Conservation (phyloP, 176 grass and related monocot species). For the Bonia amplexicaulis region DNA sequence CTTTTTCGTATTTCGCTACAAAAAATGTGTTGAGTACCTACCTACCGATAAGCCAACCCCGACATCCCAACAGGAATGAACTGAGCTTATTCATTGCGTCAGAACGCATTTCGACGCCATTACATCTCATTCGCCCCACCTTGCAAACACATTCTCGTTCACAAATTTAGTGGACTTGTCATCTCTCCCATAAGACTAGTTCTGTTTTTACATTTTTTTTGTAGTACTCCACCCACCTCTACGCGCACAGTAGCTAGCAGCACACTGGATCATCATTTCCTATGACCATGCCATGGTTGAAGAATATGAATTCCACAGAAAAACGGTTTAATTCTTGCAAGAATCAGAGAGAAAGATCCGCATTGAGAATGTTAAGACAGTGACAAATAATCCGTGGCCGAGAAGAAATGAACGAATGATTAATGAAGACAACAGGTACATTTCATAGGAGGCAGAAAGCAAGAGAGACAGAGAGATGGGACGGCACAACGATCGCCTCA, state of each 20-base stretch:
- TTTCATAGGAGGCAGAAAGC: no score
- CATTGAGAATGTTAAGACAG: no score
- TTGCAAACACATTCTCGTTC: not conserved
- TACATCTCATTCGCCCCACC: not conserved
- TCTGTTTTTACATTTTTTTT: not conserved
- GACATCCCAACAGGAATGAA: not conserved
- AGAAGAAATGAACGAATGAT: not conserved
- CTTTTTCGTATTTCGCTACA: not conserved
- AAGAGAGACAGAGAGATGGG: not conserved
- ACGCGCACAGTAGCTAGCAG: not conserved
- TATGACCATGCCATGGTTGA: no score
- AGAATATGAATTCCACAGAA: no score
- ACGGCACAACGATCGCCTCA: not conserved
- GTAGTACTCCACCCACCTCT: not conserved
- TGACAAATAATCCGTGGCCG: no score
- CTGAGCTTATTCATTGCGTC: not conserved
- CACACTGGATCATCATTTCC: not conserved
- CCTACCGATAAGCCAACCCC: not conserved
- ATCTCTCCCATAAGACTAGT: not conserved
- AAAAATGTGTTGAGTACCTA: not conserved
- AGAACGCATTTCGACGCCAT: not conserved
- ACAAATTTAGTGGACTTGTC: not conserved
- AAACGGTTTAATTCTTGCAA: no score
- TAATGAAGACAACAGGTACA: no score
- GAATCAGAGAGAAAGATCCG: no score